Evolutionary conservation across 1,284 basidiomycete genomes (phyloP).

Genomic region (Microstroma glucosiphilum): DNA sequence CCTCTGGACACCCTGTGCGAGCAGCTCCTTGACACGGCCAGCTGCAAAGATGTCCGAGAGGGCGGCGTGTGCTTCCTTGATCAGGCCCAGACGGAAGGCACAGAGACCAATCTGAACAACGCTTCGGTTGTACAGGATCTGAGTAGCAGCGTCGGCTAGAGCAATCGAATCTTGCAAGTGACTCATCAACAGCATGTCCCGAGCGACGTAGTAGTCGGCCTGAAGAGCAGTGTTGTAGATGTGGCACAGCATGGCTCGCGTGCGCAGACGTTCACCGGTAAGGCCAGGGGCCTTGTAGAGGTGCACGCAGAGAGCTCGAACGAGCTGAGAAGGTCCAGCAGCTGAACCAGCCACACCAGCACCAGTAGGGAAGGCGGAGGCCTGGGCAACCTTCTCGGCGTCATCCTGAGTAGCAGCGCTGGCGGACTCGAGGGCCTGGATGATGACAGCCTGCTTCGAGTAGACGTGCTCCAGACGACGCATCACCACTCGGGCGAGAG

Average conservation of each 20-base stretch:
- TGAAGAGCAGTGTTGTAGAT: slow-evolving; percentile 89
- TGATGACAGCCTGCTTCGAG: slow-evolving; percentile 85
- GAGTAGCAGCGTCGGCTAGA: slow-evolving; percentile 90
- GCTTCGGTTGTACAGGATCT: slow-evolving; percentile 96
- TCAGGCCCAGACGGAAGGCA: slow-evolving; percentile 90
- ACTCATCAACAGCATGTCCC: slow-evolving; percentile 98
- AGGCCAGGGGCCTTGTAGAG: slow-evolving; percentile 75
- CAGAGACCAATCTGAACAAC: slow-evolving; percentile 94
- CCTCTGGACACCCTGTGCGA: slow-evolving; percentile 86
- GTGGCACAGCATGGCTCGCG: slow-evolving; percentile 92
- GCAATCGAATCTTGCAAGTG: slow-evolving; percentile 94
- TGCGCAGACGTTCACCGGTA: slow-evolving; percentile 76
- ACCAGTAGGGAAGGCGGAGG: background rate
- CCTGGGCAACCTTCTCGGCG: slow-evolving; percentile 26
- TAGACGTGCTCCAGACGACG: slow-evolving; percentile 96
- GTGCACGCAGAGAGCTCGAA: slow-evolving; percentile 81
- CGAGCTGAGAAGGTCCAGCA: slow-evolving; percentile 61
- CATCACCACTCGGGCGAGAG: slow-evolving; percentile 70
- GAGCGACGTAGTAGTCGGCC: slow-evolving; percentile 92
- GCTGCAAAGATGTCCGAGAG: slow-evolving; percentile 94
- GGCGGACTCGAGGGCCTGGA: slow-evolving; percentile 75
- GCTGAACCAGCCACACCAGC: slow-evolving; percentile 6
- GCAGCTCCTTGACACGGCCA: slow-evolving; percentile 86
- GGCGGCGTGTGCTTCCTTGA: slow-evolving; percentile 86
- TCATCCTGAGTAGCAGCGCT: slow-evolving; percentile 18